Evolutionary conservation across 176 grass and related monocot species (phyloP).

Genomic region (Hordeum marinum): DNA sequence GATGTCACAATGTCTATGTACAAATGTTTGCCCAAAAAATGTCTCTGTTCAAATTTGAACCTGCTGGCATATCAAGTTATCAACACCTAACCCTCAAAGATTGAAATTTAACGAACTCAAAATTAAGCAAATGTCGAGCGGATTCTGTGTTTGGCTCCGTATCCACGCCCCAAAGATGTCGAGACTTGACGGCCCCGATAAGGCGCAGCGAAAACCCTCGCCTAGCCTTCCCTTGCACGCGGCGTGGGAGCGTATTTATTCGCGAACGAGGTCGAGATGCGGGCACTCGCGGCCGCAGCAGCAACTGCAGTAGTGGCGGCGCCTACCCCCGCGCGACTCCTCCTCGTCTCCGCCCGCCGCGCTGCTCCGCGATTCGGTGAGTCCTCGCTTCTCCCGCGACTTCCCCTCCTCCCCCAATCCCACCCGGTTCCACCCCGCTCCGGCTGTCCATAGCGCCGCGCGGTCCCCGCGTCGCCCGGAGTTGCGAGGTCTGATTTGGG

Average conservation of each 20-base stretch:
- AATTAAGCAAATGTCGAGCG: neutral
- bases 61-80: too few relatives aligned
- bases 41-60: too few relatives aligned
- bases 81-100: too few relatives aligned
- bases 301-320: slow-evolving; percentile 41
- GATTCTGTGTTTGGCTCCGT: neutral
- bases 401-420: neutral
- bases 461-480: neutral
- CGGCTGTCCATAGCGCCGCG: neutral
- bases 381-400: neutral
- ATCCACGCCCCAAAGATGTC: neutral
- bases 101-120: neutral
- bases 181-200: slow-evolving; percentile 1
- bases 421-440: neutral
- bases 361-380: slow-evolving; percentile 17
- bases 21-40: too few relatives aligned
- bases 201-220: neutral
- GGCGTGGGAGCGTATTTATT: slow-evolving; percentile 26
- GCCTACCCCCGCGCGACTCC: slow-evolving; percentile 17
- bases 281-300: slow-evolving; percentile 29
- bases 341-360: slow-evolving; percentile 7
- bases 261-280: slow-evolving; percentile 17
- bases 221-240: neutral
- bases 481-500: neutral
- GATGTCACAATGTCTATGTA: too few relatives aligned